Percentiles rank a stretch among this genome's conserved stretches.
These are phyloP conservation scores for sweet orange (Citrus sinensis) DNA, from an alignment of 345 rosid genomes.

Conservation along the genomic window DVS_A1.0 CM039167.1:6213001-6213500, in stretches of 20 bases:
- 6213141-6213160: conserved; percentile 33
- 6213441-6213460: conserved; percentile 38
- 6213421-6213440: conserved; percentile 37
- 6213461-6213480: conserved; percentile 15
- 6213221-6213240: background rate
- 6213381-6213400: conserved; percentile 41
- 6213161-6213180: conserved; percentile 44
- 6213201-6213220: background rate
- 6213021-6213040: conserved; percentile 81
- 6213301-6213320: background rate
- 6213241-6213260: background rate
- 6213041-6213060: conserved; percentile 73
- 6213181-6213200: background rate
- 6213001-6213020: conserved; percentile 98
- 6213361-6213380: conserved; percentile 21
- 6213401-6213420: conserved; percentile 59
- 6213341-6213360: background rate
- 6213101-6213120: conserved; percentile 61
- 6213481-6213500: background rate
- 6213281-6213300: background rate
- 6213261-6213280: background rate
- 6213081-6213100: conserved; percentile 66
- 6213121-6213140: conserved; percentile 92
- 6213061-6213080: conserved; percentile 74
- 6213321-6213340: background rate